Evolutionary conservation across 805 yeast genomes (phyloP), one percentile per base, ranked within the genome.

Genomic region (Priceomyces fermenticarens): DNA sequence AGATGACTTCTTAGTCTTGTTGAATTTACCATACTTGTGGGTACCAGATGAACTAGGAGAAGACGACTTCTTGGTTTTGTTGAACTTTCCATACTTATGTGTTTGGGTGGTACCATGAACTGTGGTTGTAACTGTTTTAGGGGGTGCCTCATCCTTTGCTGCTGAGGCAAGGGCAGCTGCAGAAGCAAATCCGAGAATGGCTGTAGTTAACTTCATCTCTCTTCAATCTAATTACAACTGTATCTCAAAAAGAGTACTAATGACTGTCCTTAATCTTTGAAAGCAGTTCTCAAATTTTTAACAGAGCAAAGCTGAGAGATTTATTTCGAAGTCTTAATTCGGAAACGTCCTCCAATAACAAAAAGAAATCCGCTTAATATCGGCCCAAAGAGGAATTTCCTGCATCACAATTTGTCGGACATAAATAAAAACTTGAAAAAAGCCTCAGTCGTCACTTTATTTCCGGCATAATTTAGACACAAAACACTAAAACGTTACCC

Each of bases 41-140:
- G 66, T 55, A 32, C 65, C 63, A 31, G 45, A 16, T 10, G 42
- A 26, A 8, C 38, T 35, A 12, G 56, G 27, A 13, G 48, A 42
- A 13, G 57, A 11, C 11, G 57, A 28, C 30, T 42, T 31, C 67
- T 40, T 72, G 65, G 53, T 77, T 62, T 76, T 72, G 70, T 78
- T 69, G 56, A 78, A 78, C 55, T 70, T 70, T 49, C 86, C 86
- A 49, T 67, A 68, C 46, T 61, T 72, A 67, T 80, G 81, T 35
- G 83, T 78, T 42, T 59, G 52, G 43, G 54, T 57, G 31, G 54
- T 44, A 45, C 62, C 67, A 46, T 57, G 55, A 44, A 55, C 65
- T 41, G 65, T 71, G 49, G 57, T 57, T 38, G 65, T 58, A 35
- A 51, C 59, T 34, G 57, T 60, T 20, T 46, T 43, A 41, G 47